Evolutionary conservation across 768 basidiomycete genomes (phyloP).

Genomic region (Gautieria morchelliformis): DNA sequence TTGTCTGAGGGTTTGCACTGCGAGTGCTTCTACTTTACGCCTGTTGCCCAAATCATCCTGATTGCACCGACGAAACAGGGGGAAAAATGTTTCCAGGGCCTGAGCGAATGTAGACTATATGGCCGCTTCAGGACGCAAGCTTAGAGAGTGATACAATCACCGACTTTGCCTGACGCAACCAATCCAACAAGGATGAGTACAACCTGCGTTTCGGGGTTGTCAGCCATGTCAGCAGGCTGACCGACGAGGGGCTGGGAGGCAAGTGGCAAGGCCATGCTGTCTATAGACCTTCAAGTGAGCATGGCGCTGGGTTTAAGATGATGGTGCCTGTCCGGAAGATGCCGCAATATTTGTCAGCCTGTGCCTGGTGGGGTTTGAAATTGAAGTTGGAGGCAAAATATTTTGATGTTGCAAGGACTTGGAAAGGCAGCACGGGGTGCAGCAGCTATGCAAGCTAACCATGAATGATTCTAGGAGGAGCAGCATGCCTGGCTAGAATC

Average conservation of each 20-base stretch:
- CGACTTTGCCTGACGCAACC: constrained; percentile 65
- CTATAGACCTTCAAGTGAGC: too few species aligned
- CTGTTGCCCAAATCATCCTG: constrained; percentile 74
- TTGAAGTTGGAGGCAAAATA: too few species aligned
- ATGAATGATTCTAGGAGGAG: too few species aligned
- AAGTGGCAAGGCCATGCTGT: too few species aligned
- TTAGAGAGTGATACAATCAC: constrained; percentile 7
- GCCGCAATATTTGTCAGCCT: too few species aligned
- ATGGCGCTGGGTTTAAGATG: too few species aligned
- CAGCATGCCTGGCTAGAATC: background rate
- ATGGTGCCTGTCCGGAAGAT: too few species aligned
- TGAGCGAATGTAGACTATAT: constrained; percentile 58
- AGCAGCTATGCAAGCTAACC: too few species aligned
- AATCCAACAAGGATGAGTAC: constrained; percentile 68
- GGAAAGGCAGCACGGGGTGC: too few species aligned
- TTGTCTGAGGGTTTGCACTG: constrained; percentile 37
- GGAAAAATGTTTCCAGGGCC: constrained; percentile 51
- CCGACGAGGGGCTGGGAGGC: too few species aligned
- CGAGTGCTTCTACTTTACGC: constrained; percentile 52
- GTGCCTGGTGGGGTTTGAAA: too few species aligned
- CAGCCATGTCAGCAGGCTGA: background rate
- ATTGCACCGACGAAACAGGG: constrained; percentile 60
- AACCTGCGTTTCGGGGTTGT: constrained; percentile 25
- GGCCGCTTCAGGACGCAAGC: constrained; percentile 3
- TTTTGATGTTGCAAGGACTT: too few species aligned